phyloP scores from a whole-genome alignment of 139 green algal species.

The Penium margaritaceum region DNA sequence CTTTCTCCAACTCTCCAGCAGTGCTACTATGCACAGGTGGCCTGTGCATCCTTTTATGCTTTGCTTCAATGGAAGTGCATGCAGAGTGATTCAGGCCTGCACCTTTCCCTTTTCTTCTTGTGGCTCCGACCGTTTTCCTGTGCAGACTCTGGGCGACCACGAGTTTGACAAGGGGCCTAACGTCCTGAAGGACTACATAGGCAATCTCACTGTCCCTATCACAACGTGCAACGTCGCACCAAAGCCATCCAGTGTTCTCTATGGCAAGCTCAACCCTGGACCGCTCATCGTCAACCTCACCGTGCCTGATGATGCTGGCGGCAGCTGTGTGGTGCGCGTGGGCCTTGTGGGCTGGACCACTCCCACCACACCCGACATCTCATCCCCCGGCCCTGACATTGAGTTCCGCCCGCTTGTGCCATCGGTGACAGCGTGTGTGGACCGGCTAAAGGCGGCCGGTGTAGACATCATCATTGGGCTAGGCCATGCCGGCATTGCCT shows the following conservation, averaged over 20 bases:
- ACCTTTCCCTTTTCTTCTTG: no score
- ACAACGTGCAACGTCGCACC: constrained; percentile 45
- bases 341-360: constrained; percentile 34
- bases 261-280: constrained; percentile 23
- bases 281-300: constrained; percentile 15
- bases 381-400: constrained; percentile 29
- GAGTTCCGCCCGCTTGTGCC: constrained; percentile 2
- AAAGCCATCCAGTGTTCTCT: neutral
- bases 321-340: constrained; percentile 28
- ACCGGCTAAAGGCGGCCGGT: constrained; percentile 9
- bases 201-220: constrained; percentile 25
- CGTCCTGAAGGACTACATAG: constrained; percentile 24
- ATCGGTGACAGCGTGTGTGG: constrained; percentile 11
- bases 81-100: no score
- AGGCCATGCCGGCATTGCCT: constrained; percentile 36
- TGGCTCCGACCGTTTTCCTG: no score
- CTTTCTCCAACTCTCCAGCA: no score
- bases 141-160: constrained; percentile 49
- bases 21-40: no score
- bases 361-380: constrained; percentile 11
- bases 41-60: no score
- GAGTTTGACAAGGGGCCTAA: constrained; percentile 48
- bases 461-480: constrained; percentile 47
- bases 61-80: no score
- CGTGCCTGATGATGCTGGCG: neutral